Percentiles rank a stretch among this genome's conserved stretches.
Evolutionary conservation across 371 early-diverging fungal genomes (phyloP).

Genomic region (Dinochytrium kinnereticum): DNA sequence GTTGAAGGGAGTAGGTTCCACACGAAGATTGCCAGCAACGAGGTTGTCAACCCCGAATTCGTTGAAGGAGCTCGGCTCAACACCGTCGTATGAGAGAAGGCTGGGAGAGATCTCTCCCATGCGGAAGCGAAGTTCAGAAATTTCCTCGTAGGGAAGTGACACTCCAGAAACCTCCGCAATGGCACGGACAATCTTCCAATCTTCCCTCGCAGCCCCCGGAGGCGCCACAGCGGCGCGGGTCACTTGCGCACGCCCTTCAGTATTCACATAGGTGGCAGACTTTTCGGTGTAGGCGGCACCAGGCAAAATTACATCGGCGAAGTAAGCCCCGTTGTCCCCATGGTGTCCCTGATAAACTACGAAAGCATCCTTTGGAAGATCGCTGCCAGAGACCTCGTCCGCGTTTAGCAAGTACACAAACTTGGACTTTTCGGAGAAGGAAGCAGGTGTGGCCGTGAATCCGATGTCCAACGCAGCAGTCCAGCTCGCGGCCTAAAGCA

Average conservation of each 20-base stretch:
- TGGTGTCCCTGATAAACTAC: slow-evolving; percentile 99
- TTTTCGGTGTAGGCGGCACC: slow-evolving; percentile 98
- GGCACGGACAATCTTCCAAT: slow-evolving; percentile 98
- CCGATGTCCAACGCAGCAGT: slow-evolving; percentile 93
- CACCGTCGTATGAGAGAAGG: slow-evolving; percentile 74
- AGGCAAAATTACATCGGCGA: slow-evolving; percentile 95
- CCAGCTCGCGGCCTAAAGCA: slow-evolving; percentile 80
- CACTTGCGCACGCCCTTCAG: slow-evolving; percentile 92
- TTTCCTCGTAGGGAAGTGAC: slow-evolving; percentile 88
- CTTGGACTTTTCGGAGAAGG: slow-evolving; percentile 53
- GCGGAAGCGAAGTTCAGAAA: slow-evolving; percentile 80
- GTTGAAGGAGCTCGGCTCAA: slow-evolving; percentile 67
- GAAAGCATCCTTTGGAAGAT: slow-evolving; percentile 89
- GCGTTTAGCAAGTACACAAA: slow-evolving; percentile 93
- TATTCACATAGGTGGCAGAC: slow-evolving; percentile 92
- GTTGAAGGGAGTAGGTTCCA: slow-evolving; percentile 26
- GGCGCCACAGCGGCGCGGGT: slow-evolving; percentile 93
- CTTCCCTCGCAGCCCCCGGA: slow-evolving; percentile 92
- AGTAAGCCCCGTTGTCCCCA: slow-evolving; percentile 94
- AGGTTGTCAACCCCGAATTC: slow-evolving; percentile 69
- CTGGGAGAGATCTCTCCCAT: slow-evolving; percentile 86
- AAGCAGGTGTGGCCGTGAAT: slow-evolving; percentile 63
- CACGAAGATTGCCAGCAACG: slow-evolving; percentile 17
- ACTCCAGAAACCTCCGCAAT: slow-evolving; percentile 88
- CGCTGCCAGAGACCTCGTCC: slow-evolving; percentile 77